These are phyloP conservation scores for Seminavis robusta DNA, from an alignment of 108 stramenopile species.

Conservation along the genomic window DNA sequence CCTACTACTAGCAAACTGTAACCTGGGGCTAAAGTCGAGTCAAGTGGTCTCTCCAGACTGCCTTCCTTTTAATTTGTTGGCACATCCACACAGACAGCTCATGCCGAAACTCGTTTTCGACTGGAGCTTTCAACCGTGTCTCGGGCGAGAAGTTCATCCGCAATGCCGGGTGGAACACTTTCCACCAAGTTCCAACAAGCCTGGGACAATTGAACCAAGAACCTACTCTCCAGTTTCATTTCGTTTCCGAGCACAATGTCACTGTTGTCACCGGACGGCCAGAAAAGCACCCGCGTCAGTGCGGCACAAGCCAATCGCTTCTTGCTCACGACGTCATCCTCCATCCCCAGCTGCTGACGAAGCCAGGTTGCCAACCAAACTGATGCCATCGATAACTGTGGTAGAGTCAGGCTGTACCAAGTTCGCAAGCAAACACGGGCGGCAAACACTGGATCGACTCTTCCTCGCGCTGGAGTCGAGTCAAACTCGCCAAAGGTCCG, in stretches of 20 bases:
- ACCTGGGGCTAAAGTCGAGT: no score
- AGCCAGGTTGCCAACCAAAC: constrained; percentile 52
- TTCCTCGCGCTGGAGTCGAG: constrained; percentile 31
- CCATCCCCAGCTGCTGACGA: constrained; percentile 24
- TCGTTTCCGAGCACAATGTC: no score
- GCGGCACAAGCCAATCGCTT: constrained; percentile 78
- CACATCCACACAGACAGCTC: no score
- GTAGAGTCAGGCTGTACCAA: constrained; percentile 47
- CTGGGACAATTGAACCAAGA: constrained; percentile 58
- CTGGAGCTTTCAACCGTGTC: no score
- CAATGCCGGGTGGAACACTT: constrained; percentile 51
- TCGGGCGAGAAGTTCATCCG: no score
- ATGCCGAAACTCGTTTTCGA: no score
- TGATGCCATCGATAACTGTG: constrained; percentile 10
- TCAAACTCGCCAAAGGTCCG: constrained; percentile 73
- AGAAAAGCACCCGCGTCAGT: constrained; percentile 59
- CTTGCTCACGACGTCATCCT: constrained; percentile 7
- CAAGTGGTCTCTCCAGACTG: no score
- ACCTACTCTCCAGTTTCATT: constrained; percentile 32
- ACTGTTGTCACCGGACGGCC: constrained; percentile 44
- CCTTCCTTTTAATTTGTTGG: no score
- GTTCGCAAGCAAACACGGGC: constrained; percentile 63
- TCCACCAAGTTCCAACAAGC: constrained; percentile 71
- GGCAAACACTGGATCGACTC: constrained; percentile 68
- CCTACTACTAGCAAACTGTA: no score